phyloP scores from a whole-genome alignment of 1,139 yeast species.

The Candida tropicalis region DNA sequence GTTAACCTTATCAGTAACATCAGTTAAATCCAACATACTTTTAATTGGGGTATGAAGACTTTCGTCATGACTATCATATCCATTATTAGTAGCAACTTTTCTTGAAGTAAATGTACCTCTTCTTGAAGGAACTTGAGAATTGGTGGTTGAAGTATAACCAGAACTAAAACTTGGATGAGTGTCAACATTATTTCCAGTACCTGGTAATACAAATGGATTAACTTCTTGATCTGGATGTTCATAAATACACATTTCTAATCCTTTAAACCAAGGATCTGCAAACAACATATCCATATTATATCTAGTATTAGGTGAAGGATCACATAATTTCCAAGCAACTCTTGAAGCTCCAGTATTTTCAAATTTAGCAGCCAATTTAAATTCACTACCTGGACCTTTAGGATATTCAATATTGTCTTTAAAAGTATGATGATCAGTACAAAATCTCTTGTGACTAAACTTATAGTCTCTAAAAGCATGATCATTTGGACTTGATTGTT shows the following conservation, averaged over 20 bases:
- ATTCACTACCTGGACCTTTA: conserved; percentile 70
- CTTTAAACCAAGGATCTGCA: conserved; percentile 64
- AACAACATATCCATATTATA: conserved; percentile 57
- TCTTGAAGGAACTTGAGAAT: conserved; percentile 39
- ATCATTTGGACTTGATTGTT: conserved; percentile 53
- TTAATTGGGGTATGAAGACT: conserved; percentile 32
- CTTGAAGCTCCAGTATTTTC: conserved; percentile 62
- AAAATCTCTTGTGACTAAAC: conserved; percentile 52
- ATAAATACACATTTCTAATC: conserved; percentile 61
- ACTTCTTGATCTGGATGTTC: conserved; percentile 54
- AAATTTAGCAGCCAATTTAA: conserved; percentile 63
- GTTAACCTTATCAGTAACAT: conserved; percentile 8
- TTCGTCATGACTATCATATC: conserved; percentile 17
- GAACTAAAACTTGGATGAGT: conserved; percentile 12
- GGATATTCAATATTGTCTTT: conserved; percentile 42
- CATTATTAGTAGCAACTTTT: conserved; percentile 3
- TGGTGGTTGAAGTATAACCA: conserved; percentile 24
- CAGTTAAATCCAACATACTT: conserved; percentile 44
- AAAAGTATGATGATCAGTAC: conserved; percentile 55
- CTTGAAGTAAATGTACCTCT: conserved; percentile 29
- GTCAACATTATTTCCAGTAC: conserved; percentile 19
- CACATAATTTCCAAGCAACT: conserved; percentile 76
- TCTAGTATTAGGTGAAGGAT: conserved; percentile 57
- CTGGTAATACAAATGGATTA: conserved; percentile 38
- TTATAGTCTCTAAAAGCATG: conserved; percentile 60